A percentile compares a stretch with the other conserved stretches of the same genome.
Conservation (phyloP, 2,329 filamentous ascomycete genomes). For the Penicillium sp. region DNA sequence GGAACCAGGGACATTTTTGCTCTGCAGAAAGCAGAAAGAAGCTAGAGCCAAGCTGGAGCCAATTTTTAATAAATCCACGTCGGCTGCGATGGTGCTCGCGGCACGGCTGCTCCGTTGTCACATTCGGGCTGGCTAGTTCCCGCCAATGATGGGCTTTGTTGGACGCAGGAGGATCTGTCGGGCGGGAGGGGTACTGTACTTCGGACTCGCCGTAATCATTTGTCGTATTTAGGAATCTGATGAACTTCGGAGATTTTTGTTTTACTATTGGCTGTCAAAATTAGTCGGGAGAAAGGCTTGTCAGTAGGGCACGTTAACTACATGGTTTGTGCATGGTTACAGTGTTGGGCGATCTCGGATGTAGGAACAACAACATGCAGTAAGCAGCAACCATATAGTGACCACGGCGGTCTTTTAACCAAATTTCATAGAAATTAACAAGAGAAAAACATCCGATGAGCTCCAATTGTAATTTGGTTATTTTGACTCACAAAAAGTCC, state of each 20-base stretch:
- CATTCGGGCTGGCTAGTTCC: constrained; percentile 5
- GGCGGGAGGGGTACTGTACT: neutral
- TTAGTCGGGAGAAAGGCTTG: neutral
- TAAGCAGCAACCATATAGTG: neutral
- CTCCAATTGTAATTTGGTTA: neutral
- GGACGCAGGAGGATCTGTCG: neutral
- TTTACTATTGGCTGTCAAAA: neutral
- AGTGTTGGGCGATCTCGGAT: too few relatives aligned
- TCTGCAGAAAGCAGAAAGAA: neutral
- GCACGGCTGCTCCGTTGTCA: constrained; percentile 3
- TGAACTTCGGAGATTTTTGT: neutral
- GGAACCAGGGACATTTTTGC: neutral
- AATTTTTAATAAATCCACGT: neutral
- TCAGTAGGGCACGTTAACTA: too few relatives aligned
- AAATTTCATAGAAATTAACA: too few relatives aligned
- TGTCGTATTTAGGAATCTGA: neutral
- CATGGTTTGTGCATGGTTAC: too few relatives aligned
- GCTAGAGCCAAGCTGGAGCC: neutral
- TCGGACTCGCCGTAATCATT: neutral
- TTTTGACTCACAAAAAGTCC: neutral
- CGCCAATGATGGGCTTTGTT: constrained; percentile 8
- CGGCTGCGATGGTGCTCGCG: neutral
- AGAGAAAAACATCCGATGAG: neutral
- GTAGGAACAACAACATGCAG: too few relatives aligned
- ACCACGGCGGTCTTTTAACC: neutral